Evolutionary conservation across 176 grass and related monocot genomes (phyloP).

Genomic region (Poa pratensis): DNA sequence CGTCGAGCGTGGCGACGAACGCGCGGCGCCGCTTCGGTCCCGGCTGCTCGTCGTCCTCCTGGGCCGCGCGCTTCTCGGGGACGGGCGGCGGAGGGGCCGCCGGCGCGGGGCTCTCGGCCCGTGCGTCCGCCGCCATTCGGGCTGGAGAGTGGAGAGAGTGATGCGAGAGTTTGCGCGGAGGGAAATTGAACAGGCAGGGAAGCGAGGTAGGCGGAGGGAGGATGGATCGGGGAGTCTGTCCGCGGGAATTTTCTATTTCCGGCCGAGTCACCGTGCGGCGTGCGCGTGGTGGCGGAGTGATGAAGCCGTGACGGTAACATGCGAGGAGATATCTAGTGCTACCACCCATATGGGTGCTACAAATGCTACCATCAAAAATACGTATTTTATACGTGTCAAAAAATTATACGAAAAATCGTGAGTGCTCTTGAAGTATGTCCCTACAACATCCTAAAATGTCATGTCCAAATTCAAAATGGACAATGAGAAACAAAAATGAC

Average conservation of each 20-base stretch:
- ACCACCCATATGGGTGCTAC: too few species aligned
- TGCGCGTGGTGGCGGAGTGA: neutral
- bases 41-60: conserved; percentile 12
- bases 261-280: neutral
- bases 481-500: too few species aligned
- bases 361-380: too few species aligned
- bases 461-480: too few species aligned
- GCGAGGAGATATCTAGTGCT: too few species aligned
- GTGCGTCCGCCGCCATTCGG: conserved; percentile 64
- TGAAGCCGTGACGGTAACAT: conserved; percentile 30
- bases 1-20: conserved; percentile 65
- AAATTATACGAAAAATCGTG: too few species aligned
- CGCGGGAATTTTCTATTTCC: conserved; percentile 35
- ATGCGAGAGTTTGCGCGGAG: neutral
- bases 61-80: conserved; percentile 29
- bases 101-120: conserved; percentile 53
- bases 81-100: conserved; percentile 32
- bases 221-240: neutral
- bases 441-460: too few species aligned
- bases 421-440: too few species aligned
- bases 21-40: conserved; percentile 68
- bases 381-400: too few species aligned
- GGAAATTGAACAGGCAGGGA: neutral
- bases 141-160: neutral
- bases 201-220: neutral